Evolutionary conservation across 2,329 filamentous ascomycete species (phyloP).

Genomic region (Claviceps capensis): DNA sequence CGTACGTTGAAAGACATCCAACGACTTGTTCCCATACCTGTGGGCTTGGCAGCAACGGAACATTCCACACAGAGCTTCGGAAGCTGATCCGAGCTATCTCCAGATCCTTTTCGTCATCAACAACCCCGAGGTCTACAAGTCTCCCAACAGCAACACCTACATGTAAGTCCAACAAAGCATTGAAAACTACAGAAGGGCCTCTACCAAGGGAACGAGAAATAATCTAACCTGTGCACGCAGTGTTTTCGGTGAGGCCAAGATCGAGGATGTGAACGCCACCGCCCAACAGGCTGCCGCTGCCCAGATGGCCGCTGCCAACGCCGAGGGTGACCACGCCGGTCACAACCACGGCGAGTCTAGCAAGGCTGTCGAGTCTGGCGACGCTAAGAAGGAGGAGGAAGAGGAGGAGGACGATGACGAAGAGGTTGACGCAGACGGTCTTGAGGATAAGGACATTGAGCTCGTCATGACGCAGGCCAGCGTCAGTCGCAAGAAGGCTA

Average conservation of each 20-base stretch:
- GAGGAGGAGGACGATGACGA: constrained; percentile 91
- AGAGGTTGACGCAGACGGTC: constrained; percentile 85
- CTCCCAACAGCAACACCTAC: constrained; percentile 97
- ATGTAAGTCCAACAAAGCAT: constrained; percentile 53
- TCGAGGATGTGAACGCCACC: constrained; percentile 97
- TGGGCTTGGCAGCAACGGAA: background rate
- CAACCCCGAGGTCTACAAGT: constrained; percentile 99
- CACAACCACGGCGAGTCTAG: constrained; percentile 59
- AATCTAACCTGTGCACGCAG: constrained; percentile 29
- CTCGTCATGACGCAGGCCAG: constrained; percentile 96
- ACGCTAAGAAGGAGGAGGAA: constrained; percentile 68
- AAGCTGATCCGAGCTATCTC: constrained; percentile 12
- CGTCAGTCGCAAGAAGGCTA: constrained; percentile 94
- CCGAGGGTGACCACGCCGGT: constrained; percentile 53
- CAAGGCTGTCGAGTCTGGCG: constrained; percentile 47
- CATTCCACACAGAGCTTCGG: constrained; percentile 4
- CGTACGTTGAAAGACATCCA: constrained; percentile 45
- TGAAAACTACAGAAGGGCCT: background rate
- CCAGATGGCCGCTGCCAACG: constrained; percentile 66
- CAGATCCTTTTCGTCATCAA: constrained; percentile 99
- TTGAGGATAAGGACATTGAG: constrained; percentile 99
- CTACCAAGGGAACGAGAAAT: background rate
- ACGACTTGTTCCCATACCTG: background rate
- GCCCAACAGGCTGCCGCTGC: constrained; percentile 82
- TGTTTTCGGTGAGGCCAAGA: constrained; percentile 99